Base-by-base conservation (phyloP, 2,329 filamentous ascomycete species). In the Aspergillus persii region DNA sequence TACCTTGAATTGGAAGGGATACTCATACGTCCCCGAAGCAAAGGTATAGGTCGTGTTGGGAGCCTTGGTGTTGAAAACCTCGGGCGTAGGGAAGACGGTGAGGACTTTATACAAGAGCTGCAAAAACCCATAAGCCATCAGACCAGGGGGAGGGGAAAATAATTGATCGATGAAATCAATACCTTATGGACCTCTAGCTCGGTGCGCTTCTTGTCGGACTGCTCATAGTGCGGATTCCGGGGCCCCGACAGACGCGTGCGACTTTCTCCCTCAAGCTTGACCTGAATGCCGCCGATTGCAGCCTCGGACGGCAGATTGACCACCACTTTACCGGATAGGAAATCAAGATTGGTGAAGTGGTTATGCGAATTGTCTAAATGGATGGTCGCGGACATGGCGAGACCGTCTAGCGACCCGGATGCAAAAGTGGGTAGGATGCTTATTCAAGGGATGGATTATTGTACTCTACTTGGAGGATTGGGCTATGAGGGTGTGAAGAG, bases 141-240 rank as follows among this genome's bases (percentile, higher is more conserved):
- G 36, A n/a, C 9, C 9, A 36, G 9, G 12, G 33, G 3, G 11
- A 15, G 33, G 9, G 3, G 15, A 47, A 47, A 12, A 15, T 18
- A 15, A 46, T 15, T 46, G 39, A 30, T 9, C 15, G 18, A 23
- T 23, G 18, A 41, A 29, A 36, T 46, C 30, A 15, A 26, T 50
- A 81, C 79, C 74, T 81, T 81, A 62, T 82, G 80, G 23, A 80
- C 72, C 66, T 82, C 80, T 54, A 78, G 65, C 67, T 81, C 78
- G n/a, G 77, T 77, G 57, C 76, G 75, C 66, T 75, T 78, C 69
- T 79, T 80, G n/a, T 80, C 77, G 26, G 76, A 74, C 41, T 76
- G 66, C 39, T 77, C 77, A 74, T 76, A 66, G 57, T 76, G 69
- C 2, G 73, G 74, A 60, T 78, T 62, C 56, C 71, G 76, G 61